A percentile compares a stretch with the other conserved stretches of the same genome.
Conservation (phyloP, 1,284 basidiomycete genomes). For the Sanghuangporus baumii region DNA sequence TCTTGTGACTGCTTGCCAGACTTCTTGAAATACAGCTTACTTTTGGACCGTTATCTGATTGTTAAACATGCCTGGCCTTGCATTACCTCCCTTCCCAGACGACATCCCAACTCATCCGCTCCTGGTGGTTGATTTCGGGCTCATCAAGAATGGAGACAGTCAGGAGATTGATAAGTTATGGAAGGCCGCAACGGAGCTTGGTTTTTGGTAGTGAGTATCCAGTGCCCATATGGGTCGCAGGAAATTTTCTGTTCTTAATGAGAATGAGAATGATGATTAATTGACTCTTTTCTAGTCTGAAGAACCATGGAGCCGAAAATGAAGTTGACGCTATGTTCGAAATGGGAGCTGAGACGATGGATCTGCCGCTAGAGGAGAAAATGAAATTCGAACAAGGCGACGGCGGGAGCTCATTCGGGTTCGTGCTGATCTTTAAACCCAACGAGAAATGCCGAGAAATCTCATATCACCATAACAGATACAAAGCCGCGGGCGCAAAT, state of each 20-base stretch:
- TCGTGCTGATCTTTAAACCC: constrained; percentile 12
- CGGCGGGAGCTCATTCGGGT: constrained; percentile 57
- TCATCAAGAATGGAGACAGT: constrained; percentile 33
- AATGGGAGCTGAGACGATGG: constrained; percentile 51
- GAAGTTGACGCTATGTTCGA: constrained; percentile 54
- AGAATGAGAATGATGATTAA: neutral
- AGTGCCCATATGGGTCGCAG: neutral
- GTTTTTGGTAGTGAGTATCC: constrained; percentile 49
- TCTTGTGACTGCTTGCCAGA: neutral
- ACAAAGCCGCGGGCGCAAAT: constrained; percentile 58
- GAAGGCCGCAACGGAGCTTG: constrained; percentile 45
- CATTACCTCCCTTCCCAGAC: constrained; percentile 40
- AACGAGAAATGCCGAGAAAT: neutral
- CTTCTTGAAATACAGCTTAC: neutral
- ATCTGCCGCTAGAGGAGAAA: constrained; percentile 55
- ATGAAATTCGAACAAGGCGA: constrained; percentile 64
- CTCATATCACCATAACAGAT: constrained; percentile 32
- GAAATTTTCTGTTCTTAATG: neutral
- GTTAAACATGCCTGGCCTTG: constrained; percentile 22
- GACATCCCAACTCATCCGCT: constrained; percentile 44
- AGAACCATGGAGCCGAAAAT: constrained; percentile 55
- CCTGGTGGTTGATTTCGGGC: constrained; percentile 45
- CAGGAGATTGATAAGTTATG: constrained; percentile 41
- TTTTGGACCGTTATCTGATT: neutral
- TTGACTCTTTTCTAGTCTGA: constrained; percentile 35